phyloP scores from a whole-genome alignment of 176 grass and related monocot species.

The Oryza longistaminata region DNA sequence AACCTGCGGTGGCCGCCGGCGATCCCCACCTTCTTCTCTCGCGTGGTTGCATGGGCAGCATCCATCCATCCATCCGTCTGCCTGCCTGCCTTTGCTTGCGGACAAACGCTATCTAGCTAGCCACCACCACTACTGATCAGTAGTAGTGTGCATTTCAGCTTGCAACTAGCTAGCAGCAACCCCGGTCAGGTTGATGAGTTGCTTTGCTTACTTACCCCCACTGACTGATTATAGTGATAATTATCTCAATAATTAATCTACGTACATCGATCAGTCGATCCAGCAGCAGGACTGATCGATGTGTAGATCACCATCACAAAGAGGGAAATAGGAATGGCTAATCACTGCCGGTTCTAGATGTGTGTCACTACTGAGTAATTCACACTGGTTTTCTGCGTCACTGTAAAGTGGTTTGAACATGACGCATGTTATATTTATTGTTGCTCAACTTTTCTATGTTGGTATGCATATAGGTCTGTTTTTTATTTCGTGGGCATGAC shows the following conservation, averaged over 20 bases:
- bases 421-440: no score
- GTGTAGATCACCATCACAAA: neutral
- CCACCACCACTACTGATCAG: neutral
- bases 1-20: neutral
- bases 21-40: neutral
- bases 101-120: conserved; percentile 24
- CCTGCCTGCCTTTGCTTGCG: conserved; percentile 29
- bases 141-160: neutral
- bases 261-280: neutral
- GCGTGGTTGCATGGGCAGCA: neutral
- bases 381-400: no score
- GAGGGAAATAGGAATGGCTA: neutral
- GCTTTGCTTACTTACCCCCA: neutral
- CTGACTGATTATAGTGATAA: neutral
- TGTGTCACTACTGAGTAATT: no score
- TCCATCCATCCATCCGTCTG: neutral
- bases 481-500: no score
- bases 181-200: neutral
- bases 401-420: no score
- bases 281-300: neutral
- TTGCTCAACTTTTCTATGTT: no score
- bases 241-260: neutral
- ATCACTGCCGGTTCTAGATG: neutral
- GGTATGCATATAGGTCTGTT: no score
- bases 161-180: no score